Base-by-base conservation (phyloP, 306 rosid species). In the Lathyrus aphaca region DNA sequence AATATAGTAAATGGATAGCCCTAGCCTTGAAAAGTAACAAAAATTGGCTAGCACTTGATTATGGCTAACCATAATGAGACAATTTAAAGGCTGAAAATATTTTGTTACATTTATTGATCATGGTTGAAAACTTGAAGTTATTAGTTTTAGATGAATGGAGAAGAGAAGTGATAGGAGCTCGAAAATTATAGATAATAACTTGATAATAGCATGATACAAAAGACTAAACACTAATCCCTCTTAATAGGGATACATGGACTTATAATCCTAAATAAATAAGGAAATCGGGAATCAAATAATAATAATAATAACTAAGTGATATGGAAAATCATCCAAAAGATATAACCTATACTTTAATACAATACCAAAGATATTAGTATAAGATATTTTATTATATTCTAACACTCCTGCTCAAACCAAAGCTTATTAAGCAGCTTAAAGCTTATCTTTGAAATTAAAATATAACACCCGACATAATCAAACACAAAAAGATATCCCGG, bases 51-150 rank as follows among this genome's bases (percentile, higher is more conserved):
- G 29, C 38, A 25, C 38, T 25, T 13, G 62, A 35, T 35, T 10
- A 32, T 35, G 39, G 39, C 30, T 53, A 53, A 53, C 4, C 58
- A 19, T 53, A 19, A 14, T 4, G 15, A 53, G 32, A 19, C 59
- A 21, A 21, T 8, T 25, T 27, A 2, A 19, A 51, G 8, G 29
- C 12, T n/a, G n/a, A 19, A 19, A 55, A 25, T 13, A 55, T 10
- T 18, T 19, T 25, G 38, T 7, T 55, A 25, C 5, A 6, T 25
- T 55, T 25, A 55, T 55, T 55, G 38, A 55, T 25, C 10, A 55
- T 55, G 10, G 30, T 19, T 55, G 18, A n/a, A n/a, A n/a, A n/a
- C n/a, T n/a, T n/a, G n/a, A 55, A 55, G 61, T 55, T 55, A 55
- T 55, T 55, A 4, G 37, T 55, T 25, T 55, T 25, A 55, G 35